These are phyloP conservation scores for Chenopodium formosanum DNA, from an alignment of 148 eudicot genomes.

Conservation along the genomic window DNA sequence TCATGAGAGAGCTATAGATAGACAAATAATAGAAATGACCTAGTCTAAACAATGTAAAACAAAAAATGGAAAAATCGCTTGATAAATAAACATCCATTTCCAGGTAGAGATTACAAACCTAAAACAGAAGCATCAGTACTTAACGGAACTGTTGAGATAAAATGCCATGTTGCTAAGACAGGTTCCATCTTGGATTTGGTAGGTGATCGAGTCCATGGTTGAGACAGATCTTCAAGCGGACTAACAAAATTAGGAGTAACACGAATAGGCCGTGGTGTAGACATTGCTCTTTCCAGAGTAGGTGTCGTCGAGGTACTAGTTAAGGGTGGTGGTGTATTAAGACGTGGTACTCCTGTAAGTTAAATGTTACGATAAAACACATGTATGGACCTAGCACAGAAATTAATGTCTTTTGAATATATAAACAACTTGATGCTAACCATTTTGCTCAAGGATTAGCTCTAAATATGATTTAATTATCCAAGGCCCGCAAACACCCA, in stretches of 20 bases:
- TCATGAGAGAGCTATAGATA: constrained; percentile 61
- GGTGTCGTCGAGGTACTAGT: constrained; percentile 38
- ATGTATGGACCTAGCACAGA: not conserved
- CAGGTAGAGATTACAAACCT: constrained; percentile 47
- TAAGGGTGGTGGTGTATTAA: constrained; percentile 88
- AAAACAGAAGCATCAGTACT: constrained; percentile 41
- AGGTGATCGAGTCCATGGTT: constrained; percentile 99
- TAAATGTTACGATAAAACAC: not conserved
- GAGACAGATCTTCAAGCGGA: constrained; percentile 87
- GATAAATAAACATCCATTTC: constrained; percentile 7
- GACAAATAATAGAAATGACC: constrained; percentile 19
- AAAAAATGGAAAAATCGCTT: not conserved
- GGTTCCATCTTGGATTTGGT: constrained; percentile 94
- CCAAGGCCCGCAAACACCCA: constrained; percentile 83
- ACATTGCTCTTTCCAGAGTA: constrained; percentile 55
- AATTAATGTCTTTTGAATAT: not conserved
- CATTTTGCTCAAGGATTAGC: constrained; percentile 87
- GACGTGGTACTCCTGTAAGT: constrained; percentile 85
- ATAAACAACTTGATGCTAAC: constrained; percentile 34
- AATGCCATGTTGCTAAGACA: constrained; percentile 86
- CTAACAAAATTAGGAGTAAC: constrained; percentile 70
- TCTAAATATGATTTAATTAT: constrained; percentile 97
- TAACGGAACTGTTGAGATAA: constrained; percentile 57
- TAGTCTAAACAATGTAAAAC: constrained; percentile 7
- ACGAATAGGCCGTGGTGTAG: constrained; percentile 90